Percentiles rank a stretch among this genome's conserved stretches.
Evolutionary conservation across 2,329 filamentous ascomycete genomes (phyloP).

Genomic region (Fonsecaea nubica): DNA sequence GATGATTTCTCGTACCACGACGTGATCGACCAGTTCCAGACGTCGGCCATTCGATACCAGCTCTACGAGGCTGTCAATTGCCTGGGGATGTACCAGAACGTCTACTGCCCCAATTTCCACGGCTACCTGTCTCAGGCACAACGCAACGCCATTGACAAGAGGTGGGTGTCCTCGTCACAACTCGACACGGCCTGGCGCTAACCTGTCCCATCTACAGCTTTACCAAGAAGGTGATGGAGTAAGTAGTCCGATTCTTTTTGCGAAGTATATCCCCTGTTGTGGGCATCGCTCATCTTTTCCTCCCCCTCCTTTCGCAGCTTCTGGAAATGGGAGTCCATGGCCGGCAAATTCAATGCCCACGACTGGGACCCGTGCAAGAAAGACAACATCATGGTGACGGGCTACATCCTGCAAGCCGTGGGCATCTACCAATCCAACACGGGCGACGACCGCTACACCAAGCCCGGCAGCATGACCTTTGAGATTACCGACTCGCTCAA

Average conservation of each 20-base stretch:
- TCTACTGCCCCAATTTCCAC: slow-evolving; percentile 32
- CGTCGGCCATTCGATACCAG: slow-evolving; percentile 32
- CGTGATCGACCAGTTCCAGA: slow-evolving; percentile 35
- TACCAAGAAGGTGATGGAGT: slow-evolving; percentile 30
- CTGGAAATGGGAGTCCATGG: slow-evolving; percentile 33
- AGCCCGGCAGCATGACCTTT: slow-evolving; percentile 24
- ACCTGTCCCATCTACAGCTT: slow-evolving; percentile 2
- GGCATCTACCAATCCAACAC: slow-evolving; percentile 32
- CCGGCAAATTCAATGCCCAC: slow-evolving; percentile 33
- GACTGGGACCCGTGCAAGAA: slow-evolving; percentile 33
- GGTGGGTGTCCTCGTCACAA: not conserved
- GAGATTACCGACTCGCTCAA: slow-evolving; percentile 28
- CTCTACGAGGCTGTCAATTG: slow-evolving; percentile 28
- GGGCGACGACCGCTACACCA: slow-evolving; percentile 29
- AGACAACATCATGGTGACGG: slow-evolving; percentile 35
- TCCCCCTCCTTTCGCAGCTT: slow-evolving; percentile 13
- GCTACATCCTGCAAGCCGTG: slow-evolving; percentile 30
- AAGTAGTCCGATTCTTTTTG: slow-evolving; percentile 12
- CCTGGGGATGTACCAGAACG: slow-evolving; percentile 28
- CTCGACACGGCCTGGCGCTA: not conserved
- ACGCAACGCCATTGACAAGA: slow-evolving; percentile 31
- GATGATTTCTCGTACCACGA: slow-evolving; percentile 35
- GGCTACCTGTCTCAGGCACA: slow-evolving; percentile 30
- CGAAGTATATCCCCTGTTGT: not conserved
- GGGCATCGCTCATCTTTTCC: not conserved